Percentiles rank a stretch among this genome's conserved stretches.
Conservation (phyloP, 2,329 filamentous ascomycete species). For the Aspergillus alliaceus region DNA sequence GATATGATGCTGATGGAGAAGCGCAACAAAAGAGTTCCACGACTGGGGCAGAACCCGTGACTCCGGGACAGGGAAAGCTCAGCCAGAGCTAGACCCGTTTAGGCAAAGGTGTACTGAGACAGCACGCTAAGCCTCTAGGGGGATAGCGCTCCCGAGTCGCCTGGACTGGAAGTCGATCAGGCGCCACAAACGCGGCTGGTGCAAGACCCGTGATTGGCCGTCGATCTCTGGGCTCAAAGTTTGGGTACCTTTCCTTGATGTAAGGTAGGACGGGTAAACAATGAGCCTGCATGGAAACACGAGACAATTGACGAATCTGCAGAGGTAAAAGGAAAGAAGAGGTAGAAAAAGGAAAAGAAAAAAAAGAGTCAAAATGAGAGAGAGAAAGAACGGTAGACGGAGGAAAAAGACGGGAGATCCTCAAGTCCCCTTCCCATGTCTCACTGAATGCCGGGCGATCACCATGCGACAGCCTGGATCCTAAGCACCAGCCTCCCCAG, state of each 20-base stretch:
- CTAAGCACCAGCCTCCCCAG: not conserved
- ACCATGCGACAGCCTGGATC: not conserved
- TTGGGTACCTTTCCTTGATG: conserved; percentile 13
- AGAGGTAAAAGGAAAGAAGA: not conserved
- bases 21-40: conserved; percentile 19
- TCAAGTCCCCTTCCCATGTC: not conserved
- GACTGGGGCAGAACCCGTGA: conserved; percentile 34
- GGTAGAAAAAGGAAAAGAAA: not conserved
- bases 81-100: conserved; percentile 29
- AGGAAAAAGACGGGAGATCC: not conserved
- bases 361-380: not conserved
- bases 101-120: conserved; percentile 18
- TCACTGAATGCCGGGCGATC: not conserved
- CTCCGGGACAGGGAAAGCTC: conserved; percentile 29
- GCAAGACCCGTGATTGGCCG: conserved; percentile 19
- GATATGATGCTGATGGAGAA: conserved; percentile 21
- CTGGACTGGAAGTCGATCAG: conserved; percentile 30
- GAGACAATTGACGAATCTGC: not conserved
- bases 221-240: conserved; percentile 12
- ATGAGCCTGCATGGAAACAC: not conserved
- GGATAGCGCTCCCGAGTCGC: conserved; percentile 38
- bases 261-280: conserved; percentile 11
- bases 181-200: conserved; percentile 17
- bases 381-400: not conserved
- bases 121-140: conserved; percentile 17